Conservation (phyloP, 2,329 filamentous ascomycete species). For the Aspergillus chevalieri region DNA sequence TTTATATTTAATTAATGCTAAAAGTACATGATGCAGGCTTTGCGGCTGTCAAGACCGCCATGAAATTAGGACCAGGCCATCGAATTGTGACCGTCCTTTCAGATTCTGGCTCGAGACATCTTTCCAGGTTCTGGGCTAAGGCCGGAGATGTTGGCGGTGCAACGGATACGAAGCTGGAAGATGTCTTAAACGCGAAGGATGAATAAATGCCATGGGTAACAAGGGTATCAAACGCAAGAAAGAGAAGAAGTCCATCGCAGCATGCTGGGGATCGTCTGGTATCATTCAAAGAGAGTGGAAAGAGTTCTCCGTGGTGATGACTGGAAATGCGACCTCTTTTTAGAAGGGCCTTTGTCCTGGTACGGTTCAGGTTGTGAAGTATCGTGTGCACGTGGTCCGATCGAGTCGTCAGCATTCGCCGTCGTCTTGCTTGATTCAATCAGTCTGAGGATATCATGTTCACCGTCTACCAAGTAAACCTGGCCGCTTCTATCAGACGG, state of each 20-base stretch:
- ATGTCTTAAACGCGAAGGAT: constrained; percentile 38
- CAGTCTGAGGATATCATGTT: no score
- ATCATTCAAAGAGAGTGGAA: not conserved
- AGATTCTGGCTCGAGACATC: constrained; percentile 46
- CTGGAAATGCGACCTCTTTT: not conserved
- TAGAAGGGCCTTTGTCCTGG: not conserved
- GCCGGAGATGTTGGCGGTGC: constrained; percentile 43
- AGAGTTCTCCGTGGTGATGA: not conserved
- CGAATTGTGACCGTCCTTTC: constrained; percentile 45
- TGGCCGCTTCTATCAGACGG: no score
- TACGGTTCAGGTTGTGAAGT: not conserved
- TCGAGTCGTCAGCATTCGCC: not conserved
- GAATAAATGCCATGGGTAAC: constrained; percentile 12
- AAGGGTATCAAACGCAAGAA: constrained; percentile 5
- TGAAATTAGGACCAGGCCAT: constrained; percentile 44
- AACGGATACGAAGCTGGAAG: constrained; percentile 40
- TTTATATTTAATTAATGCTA: not conserved
- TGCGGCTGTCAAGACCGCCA: constrained; percentile 42
- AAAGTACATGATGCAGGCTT: constrained; percentile 32
- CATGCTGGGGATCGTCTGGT: no score
- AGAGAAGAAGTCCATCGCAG: not conserved
- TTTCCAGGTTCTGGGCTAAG: constrained; percentile 48
- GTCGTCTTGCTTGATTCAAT: not conserved
- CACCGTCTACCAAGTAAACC: no score
- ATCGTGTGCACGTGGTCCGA: not conserved